Evolutionary conservation across 2,329 filamentous ascomycete species (phyloP).

Genomic region (Pseudophaeomoniella oleicola): DNA sequence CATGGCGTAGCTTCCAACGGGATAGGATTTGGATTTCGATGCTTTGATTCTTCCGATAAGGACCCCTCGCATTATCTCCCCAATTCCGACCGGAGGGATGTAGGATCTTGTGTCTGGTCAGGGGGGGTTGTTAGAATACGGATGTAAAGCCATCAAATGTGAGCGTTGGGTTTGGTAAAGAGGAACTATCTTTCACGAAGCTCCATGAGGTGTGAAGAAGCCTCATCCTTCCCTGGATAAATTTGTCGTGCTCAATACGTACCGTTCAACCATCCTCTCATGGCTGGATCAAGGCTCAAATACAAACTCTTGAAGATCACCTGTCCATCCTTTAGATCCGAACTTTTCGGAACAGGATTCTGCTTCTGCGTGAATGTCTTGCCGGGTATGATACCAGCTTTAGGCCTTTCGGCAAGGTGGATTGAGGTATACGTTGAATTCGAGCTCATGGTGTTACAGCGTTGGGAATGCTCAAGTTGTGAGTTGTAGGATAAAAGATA

Average conservation of each 20-base stretch:
- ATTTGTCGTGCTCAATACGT: too few species aligned
- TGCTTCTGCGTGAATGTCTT: constrained; percentile 46
- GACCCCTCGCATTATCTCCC: constrained; percentile 52
- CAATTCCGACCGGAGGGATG: constrained; percentile 52
- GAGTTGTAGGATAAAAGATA: too few species aligned
- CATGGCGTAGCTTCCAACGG: constrained; percentile 43
- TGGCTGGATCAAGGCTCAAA: constrained; percentile 59
- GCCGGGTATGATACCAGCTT: constrained; percentile 45
- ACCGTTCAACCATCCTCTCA: constrained; percentile 54
- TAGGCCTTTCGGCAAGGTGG: constrained; percentile 50
- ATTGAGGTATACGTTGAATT: constrained; percentile 30
- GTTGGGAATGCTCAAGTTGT: too few species aligned
- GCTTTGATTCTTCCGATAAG: constrained; percentile 48
- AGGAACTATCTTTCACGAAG: too few species aligned
- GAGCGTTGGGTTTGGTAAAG: too few species aligned
- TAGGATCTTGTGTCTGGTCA: constrained; percentile 39
- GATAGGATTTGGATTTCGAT: constrained; percentile 39
- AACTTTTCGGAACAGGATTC: constrained; percentile 28
- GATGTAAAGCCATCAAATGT: too few species aligned
- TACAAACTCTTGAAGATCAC: constrained; percentile 47
- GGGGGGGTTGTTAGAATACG: background rate
- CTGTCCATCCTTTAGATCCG: constrained; percentile 44
- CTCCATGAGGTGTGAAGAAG: too few species aligned
- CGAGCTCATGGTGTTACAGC: too few species aligned
- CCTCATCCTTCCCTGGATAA: too few species aligned